phyloP scores from a whole-genome alignment of 1,139 yeast species.

The Eremothecium cymbalariae region DNA sequence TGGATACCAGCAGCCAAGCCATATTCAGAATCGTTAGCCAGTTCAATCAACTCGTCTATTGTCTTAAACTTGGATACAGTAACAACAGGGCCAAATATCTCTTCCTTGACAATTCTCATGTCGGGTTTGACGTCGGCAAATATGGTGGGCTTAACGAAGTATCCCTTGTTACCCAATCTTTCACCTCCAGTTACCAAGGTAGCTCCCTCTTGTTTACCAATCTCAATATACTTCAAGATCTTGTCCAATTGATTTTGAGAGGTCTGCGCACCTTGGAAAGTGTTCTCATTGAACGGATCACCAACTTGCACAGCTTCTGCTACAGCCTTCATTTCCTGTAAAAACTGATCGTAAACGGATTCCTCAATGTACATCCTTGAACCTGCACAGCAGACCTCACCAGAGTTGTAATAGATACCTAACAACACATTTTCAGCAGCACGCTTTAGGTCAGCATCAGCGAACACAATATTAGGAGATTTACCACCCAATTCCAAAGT shows the following conservation, averaged over 20 bases:
- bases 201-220: slow-evolving; percentile 56
- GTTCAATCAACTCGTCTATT: slow-evolving; percentile 50
- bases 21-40: slow-evolving; percentile 57
- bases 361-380: slow-evolving; percentile 73
- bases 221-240: slow-evolving; percentile 48
- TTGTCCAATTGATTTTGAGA: slow-evolving; percentile 50
- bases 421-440: slow-evolving; percentile 81
- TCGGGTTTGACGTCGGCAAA: slow-evolving; percentile 64
- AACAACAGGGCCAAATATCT: slow-evolving; percentile 78
- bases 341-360: slow-evolving; percentile 53
- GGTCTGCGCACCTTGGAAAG: slow-evolving; percentile 61
- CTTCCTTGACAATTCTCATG: slow-evolving; percentile 63
- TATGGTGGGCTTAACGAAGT: slow-evolving; percentile 68
- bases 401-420: slow-evolving; percentile 79
- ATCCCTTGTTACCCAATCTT: slow-evolving; percentile 52
- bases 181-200: slow-evolving; percentile 54
- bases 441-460: slow-evolving; percentile 66
- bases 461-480: slow-evolving; percentile 64
- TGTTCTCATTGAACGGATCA: slow-evolving; percentile 60
- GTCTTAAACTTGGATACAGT: slow-evolving; percentile 57
- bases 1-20: slow-evolving; percentile 73
- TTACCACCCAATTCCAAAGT: slow-evolving; percentile 90
- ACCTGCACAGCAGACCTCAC: slow-evolving; percentile 88
- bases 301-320: slow-evolving; percentile 63
- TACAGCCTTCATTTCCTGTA: slow-evolving; percentile 49